Conservation (phyloP, 768 basidiomycete genomes). For the Tulasnella sp. region DNA sequence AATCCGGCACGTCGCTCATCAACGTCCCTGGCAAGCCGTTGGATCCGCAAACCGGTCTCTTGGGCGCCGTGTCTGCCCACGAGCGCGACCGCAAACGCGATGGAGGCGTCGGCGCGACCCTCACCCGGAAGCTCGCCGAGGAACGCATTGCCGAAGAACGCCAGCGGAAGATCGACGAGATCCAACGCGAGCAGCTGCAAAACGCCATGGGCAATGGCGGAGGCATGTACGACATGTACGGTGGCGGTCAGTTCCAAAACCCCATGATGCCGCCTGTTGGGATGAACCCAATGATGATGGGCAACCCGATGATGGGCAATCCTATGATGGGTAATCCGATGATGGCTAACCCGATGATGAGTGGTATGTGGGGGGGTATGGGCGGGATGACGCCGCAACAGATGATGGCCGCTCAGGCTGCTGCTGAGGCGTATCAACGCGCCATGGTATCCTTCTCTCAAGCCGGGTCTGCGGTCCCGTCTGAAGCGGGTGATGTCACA, state of each 20-base stretch:
- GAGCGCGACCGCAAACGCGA: slow-evolving; percentile 90
- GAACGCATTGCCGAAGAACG: slow-evolving; percentile 84
- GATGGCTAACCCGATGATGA: slow-evolving; percentile 40
- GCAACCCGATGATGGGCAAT: slow-evolving; percentile 17
- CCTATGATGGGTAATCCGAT: slow-evolving; percentile 16
- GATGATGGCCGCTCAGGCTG: slow-evolving; percentile 67
- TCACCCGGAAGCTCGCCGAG: slow-evolving; percentile 93
- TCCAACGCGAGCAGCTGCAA: slow-evolving; percentile 79
- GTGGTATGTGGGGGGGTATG: slow-evolving; percentile 31
- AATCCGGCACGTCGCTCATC: slow-evolving; percentile 81
- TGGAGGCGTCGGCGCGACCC: slow-evolving; percentile 84
- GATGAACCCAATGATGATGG: slow-evolving; percentile 21
- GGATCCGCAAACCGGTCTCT: slow-evolving; percentile 85
- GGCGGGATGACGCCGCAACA: slow-evolving; percentile 43
- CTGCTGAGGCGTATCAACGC: slow-evolving; percentile 63
- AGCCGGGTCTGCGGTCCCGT: slow-evolving; percentile 22
- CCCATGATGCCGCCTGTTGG: slow-evolving; percentile 16
- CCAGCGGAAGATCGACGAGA: slow-evolving; percentile 83
- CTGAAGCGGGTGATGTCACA: slow-evolving; percentile 16
- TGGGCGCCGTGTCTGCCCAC: slow-evolving; percentile 92
- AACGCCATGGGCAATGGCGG: slow-evolving; percentile 50
- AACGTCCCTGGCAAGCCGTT: slow-evolving; percentile 94
- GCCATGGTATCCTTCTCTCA: slow-evolving; percentile 26
- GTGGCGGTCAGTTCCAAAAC: slow-evolving; percentile 25
- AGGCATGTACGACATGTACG: slow-evolving; percentile 43